Percentiles rank a stretch among this genome's conserved stretches.
Conservation (phyloP, 75 land plant species). For the Pinus albicaulis region DNA sequence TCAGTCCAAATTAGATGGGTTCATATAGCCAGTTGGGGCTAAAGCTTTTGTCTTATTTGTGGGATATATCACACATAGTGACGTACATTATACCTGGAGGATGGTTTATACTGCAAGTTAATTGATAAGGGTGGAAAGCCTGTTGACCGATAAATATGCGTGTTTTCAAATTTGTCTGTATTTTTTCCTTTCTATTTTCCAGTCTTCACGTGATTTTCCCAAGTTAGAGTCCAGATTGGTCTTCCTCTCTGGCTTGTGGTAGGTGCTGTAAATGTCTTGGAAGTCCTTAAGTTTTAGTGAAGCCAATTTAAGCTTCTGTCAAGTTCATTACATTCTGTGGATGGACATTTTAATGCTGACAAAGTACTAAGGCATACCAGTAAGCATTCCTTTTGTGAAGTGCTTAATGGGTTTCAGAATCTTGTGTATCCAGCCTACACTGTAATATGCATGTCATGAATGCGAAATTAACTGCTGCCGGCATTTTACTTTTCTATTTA, state of each 20-base stretch:
- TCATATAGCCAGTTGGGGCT: too few species aligned
- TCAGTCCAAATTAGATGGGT: too few species aligned
- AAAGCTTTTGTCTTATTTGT: too few species aligned
- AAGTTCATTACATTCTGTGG: background rate
- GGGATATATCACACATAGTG: too few species aligned
- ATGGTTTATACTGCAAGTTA: too few species aligned
- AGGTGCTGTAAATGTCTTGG: background rate
- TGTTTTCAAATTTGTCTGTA: too few species aligned
- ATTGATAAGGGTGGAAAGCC: too few species aligned
- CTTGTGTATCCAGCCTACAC: too few species aligned
- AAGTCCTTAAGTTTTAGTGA: background rate
- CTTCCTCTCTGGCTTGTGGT: background rate
- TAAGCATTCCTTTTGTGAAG: background rate
- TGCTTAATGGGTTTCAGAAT: background rate
- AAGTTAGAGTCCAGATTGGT: background rate
- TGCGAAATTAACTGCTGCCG: background rate
- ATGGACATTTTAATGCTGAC: background rate
- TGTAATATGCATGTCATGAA: background rate
- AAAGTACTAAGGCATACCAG: background rate
- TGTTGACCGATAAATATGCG: too few species aligned
- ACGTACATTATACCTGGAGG: too few species aligned
- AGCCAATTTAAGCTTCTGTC: background rate
- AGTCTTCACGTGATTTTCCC: background rate
- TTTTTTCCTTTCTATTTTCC: background rate
- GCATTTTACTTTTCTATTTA: background rate